Evolutionary conservation across 345 rosid genomes (phyloP).

Genomic region (Syzygium oleosum): DNA sequence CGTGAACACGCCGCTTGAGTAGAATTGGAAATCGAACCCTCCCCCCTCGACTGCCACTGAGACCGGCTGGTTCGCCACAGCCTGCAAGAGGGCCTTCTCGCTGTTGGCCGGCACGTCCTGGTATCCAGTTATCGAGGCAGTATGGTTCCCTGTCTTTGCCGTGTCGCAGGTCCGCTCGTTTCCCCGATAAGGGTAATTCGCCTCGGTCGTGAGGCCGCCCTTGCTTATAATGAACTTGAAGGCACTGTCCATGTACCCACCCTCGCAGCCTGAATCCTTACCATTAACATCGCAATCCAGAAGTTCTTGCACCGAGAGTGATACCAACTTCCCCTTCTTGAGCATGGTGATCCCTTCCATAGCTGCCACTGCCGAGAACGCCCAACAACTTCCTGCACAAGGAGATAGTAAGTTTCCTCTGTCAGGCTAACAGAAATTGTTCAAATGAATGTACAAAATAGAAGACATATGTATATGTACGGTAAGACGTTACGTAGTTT

Average conservation of each 20-base stretch:
- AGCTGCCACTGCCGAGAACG: conserved; percentile 50
- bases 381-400: conserved; percentile 48
- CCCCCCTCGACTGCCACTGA: conserved; percentile 24
- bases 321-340: conserved; percentile 24
- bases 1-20: conserved; percentile 30
- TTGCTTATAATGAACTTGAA: conserved; percentile 24
- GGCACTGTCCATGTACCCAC: conserved; percentile 32
- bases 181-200: conserved; percentile 28
- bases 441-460: no score
- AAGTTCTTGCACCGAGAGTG: conserved; percentile 51
- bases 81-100: conserved; percentile 38
- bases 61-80: conserved; percentile 43
- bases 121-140: conserved; percentile 23
- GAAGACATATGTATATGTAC: neutral
- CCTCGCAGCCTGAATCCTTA: conserved; percentile 18
- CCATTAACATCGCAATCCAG: conserved; percentile 28
- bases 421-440: no score
- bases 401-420: neutral
- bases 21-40: conserved; percentile 18
- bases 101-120: conserved; percentile 25
- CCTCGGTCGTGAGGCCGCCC: conserved; percentile 36
- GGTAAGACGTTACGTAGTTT: neutral
- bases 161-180: conserved; percentile 19
- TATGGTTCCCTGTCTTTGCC: neutral
- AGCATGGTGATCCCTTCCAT: conserved; percentile 40